Conservation (phyloP, 805 yeast species). For the Candida khao-thaluensis region DNA sequence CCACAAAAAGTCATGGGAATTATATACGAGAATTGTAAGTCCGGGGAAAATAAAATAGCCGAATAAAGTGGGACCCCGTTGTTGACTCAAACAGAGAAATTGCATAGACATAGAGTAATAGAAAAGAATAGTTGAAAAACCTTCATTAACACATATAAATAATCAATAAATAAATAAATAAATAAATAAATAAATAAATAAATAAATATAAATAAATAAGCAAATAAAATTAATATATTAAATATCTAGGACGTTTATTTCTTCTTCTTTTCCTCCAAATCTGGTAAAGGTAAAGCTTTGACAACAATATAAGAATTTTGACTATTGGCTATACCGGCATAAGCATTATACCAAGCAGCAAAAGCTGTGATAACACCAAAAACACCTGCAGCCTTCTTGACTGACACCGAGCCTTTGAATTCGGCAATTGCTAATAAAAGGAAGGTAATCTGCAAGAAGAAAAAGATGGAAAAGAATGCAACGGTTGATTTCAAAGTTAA, state of each 20-base stretch:
- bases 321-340: constrained; percentile 50
- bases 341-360: constrained; percentile 46
- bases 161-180: constrained; percentile 1
- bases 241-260: constrained; percentile 3
- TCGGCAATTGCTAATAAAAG: constrained; percentile 41
- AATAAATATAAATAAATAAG: constrained; percentile 6
- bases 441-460: constrained; percentile 41
- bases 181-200: constrained; percentile 8
- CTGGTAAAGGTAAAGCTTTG: constrained; percentile 45
- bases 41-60: too few species aligned
- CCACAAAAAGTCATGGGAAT: constrained; percentile 1
- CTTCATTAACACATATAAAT: constrained; percentile 4
- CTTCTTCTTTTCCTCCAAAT: constrained; percentile 14
- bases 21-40: not conserved
- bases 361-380: constrained; percentile 44
- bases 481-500: constrained; percentile 44
- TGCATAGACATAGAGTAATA: too few species aligned
- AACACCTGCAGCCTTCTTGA: constrained; percentile 43
- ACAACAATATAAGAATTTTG: constrained; percentile 61
- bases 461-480: constrained; percentile 42
- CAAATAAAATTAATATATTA: constrained; percentile 8
- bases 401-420: constrained; percentile 27
- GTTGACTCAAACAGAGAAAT: too few species aligned
- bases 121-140: not conserved
- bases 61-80: too few species aligned